Evolutionary conservation across 495 filamentous ascomycete genomes (phyloP), one percentile per base, ranked within the genome.

Genomic region (Penicillium turbatum): DNA sequence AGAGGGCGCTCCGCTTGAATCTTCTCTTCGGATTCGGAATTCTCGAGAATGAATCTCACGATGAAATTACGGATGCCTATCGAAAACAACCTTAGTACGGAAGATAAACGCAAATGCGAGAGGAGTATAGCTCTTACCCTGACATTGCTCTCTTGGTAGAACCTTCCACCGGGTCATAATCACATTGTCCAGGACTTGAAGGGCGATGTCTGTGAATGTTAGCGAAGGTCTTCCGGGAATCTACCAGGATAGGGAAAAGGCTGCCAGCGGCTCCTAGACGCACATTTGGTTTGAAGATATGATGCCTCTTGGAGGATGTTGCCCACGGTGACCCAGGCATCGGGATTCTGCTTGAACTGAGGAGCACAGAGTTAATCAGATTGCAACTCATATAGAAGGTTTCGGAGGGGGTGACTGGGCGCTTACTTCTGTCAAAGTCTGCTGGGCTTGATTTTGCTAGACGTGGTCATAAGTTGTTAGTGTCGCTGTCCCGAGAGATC

Each of bases 131-230:
- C 24, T 35, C 29, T 41, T 48, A 89, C 90, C 91, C 79, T 95
- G 84, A 66, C 95, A 95, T 71, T 99, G 93, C 41, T 96, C 92
- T 63, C 89, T 82, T 16, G 95, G 93, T 51, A 97, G 73, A 38
- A 97, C 90, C 73, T 96, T 99, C 95, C 93, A 97, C 73, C 92
- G 85, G 40, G 95, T 99, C 86, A 95, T 92, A 61, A 97, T 97
- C 56, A 99, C 93, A 79, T 87, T 89, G 72, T 99, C 95, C 44
- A 97, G 83, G 50, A 99, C 90, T 74, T 97, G 95, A 57, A 99
- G 76, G 37, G 90, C 93, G 63, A 97, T 81, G 71, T 95, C 90
- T 96, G 58, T 39, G 53, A 53, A 19, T 54, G 69, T 87, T 60
- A 88, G 84, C 67, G 54, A 31, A 49, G 43, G 48, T 34, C 41